These are phyloP conservation scores for Ceriops decandra DNA, from an alignment of 345 rosid genomes.

Conservation along the genomic window DNA sequence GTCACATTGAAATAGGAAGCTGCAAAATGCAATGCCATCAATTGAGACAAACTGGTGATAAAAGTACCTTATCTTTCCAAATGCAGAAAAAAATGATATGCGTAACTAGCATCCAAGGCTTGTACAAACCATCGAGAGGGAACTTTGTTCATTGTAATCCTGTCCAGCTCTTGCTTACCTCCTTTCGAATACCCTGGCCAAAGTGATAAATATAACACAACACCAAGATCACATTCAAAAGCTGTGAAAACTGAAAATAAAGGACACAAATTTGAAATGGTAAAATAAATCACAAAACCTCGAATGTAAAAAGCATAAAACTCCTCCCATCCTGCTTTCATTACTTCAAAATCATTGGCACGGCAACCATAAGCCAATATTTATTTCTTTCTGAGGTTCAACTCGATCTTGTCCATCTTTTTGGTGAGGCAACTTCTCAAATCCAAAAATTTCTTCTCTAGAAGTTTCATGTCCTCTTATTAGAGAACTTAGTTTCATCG, in stretches of 20 bases:
- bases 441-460: constrained; percentile 61
- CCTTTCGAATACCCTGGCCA: constrained; percentile 56
- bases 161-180: constrained; percentile 65
- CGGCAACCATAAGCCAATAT: constrained; percentile 51
- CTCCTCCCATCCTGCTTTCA: constrained; percentile 82
- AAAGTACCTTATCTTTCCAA: constrained; percentile 69
- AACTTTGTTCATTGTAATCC: constrained; percentile 61
- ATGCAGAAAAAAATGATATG: constrained; percentile 47
- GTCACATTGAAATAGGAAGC: background rate
- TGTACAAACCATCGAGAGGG: constrained; percentile 90
- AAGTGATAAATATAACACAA: too few species aligned
- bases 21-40: background rate
- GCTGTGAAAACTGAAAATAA: background rate
- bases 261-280: background rate
- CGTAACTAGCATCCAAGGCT: constrained; percentile 60
- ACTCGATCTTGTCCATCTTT: constrained; percentile 82
- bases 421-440: constrained; percentile 62
- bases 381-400: constrained; percentile 68
- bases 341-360: constrained; percentile 67
- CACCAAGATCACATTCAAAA: background rate
- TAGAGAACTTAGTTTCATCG: background rate
- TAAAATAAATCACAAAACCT: constrained; percentile 18
- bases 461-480: constrained; percentile 33
- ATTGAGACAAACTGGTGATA: background rate
- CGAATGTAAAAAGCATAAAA: constrained; percentile 54